Conservation (phyloP, 2,329 filamentous ascomycete species). For the Peltaster fructicola region DNA sequence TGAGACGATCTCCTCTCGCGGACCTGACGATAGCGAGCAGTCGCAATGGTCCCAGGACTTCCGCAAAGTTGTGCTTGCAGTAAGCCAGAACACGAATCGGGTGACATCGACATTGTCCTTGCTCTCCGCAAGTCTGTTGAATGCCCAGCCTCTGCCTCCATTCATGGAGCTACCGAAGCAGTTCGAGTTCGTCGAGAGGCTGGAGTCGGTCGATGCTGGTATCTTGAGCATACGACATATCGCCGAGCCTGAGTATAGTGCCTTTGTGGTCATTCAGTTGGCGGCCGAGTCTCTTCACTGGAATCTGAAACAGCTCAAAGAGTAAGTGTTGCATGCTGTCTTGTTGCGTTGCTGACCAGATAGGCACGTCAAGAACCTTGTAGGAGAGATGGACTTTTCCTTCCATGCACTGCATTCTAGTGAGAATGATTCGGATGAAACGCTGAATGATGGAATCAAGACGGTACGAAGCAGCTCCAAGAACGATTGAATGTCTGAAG, state of each 20-base stretch:
- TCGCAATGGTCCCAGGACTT: slow-evolving; percentile 45
- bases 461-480: too few species aligned
- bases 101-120: slow-evolving; percentile 52
- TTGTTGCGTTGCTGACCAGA: slow-evolving; percentile 31
- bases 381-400: slow-evolving; percentile 56
- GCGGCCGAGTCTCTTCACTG: slow-evolving; percentile 50
- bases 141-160: slow-evolving; percentile 50
- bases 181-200: slow-evolving; percentile 38
- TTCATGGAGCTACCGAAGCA: slow-evolving; percentile 47
- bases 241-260: slow-evolving; percentile 48
- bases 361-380: slow-evolving; percentile 40
- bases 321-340: slow-evolving; percentile 36
- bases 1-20: slow-evolving; percentile 26
- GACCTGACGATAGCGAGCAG: slow-evolving; percentile 22
- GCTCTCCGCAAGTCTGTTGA: slow-evolving; percentile 47
- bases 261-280: slow-evolving; percentile 57
- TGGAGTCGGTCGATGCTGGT: slow-evolving; percentile 40
- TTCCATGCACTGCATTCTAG: slow-evolving; percentile 35
- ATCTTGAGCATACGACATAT: slow-evolving; percentile 43
- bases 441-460: too few species aligned
- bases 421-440: slow-evolving; percentile 10
- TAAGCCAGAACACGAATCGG: slow-evolving; percentile 45
- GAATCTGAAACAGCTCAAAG: slow-evolving; percentile 45
- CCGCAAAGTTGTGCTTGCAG: slow-evolving; percentile 34
- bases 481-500: too few species aligned